Evolutionary conservation across 1,284 basidiomycete genomes (phyloP).

Genomic region (Marasmius fiardii): DNA sequence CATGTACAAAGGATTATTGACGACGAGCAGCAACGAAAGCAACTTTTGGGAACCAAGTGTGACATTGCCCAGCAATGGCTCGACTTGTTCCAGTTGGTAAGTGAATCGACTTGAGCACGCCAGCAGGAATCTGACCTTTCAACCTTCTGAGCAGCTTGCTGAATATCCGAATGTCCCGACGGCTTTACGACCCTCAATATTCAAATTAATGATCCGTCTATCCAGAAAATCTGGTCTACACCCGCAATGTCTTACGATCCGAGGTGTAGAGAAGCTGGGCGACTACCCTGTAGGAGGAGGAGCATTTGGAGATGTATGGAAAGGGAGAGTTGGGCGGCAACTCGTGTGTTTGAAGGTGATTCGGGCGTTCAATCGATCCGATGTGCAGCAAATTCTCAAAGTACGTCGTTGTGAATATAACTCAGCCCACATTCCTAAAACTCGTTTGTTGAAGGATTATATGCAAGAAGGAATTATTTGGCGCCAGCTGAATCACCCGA

Average conservation of each 20-base stretch:
- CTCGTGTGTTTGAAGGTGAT: no score
- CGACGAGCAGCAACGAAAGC: background rate
- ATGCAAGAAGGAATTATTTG: no score
- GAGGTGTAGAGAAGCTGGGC: background rate
- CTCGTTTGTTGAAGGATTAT: background rate
- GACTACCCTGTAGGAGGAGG: no score
- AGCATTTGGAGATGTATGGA: no score
- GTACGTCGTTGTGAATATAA: background rate
- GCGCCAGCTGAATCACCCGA: constrained; percentile 1
- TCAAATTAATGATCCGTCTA: background rate
- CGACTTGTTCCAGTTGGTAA: background rate
- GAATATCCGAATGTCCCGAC: background rate
- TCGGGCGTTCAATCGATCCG: background rate
- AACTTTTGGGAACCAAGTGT: background rate
- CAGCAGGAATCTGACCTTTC: background rate
- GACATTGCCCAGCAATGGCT: background rate
- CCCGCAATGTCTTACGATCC: background rate
- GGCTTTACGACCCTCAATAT: background rate
- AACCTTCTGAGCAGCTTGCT: background rate
- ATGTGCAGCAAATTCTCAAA: background rate
- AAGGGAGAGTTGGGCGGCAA: no score
- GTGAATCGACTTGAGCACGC: background rate
- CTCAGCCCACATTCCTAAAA: background rate
- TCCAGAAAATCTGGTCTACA: background rate
- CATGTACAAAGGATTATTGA: background rate